Evolutionary conservation across 768 basidiomycete genomes (phyloP).

Genomic region (Gymnopilus dilepis): DNA sequence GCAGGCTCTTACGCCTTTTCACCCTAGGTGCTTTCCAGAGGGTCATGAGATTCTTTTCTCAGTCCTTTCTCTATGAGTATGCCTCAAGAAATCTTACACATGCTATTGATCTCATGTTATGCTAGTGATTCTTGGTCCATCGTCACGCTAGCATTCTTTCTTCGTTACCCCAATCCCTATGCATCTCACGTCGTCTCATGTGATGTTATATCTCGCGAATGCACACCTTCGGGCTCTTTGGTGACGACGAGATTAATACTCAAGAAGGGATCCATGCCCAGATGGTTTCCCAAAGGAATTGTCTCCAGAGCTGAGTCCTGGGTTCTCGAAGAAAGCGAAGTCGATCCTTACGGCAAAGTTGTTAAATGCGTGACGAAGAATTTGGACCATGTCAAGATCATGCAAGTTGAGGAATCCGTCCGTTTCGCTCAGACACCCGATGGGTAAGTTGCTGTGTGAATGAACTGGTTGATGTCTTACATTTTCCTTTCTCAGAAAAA

Average conservation of each 20-base stretch:
- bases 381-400: constrained; percentile 91
- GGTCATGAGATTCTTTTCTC: constrained; percentile 62
- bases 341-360: constrained; percentile 80
- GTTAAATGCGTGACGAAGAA: constrained; percentile 86
- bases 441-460: constrained; percentile 53
- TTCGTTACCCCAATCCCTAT: constrained; percentile 96
- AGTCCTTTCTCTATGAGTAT: constrained; percentile 61
- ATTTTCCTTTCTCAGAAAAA: constrained; percentile 56
- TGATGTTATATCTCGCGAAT: constrained; percentile 88
- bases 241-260: constrained; percentile 90
- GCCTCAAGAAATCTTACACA: constrained; percentile 25
- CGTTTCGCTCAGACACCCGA: constrained; percentile 69
- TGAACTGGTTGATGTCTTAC: constrained; percentile 3
- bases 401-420: constrained; percentile 89
- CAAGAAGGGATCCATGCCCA: constrained; percentile 88
- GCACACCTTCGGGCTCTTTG: constrained; percentile 76
- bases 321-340: constrained; percentile 95
- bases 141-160: constrained; percentile 90
- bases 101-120: constrained; percentile 6
- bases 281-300: constrained; percentile 89
- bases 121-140: constrained; percentile 91
- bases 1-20: constrained; percentile 25
- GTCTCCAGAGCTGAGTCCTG: constrained; percentile 87
- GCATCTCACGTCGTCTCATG: constrained; percentile 93
- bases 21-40: constrained; percentile 29